A percentile compares a stretch with the other conserved stretches of the same genome.
Evolutionary conservation across 331 rosid genomes (phyloP).

Genomic region (Ulmus americana): DNA sequence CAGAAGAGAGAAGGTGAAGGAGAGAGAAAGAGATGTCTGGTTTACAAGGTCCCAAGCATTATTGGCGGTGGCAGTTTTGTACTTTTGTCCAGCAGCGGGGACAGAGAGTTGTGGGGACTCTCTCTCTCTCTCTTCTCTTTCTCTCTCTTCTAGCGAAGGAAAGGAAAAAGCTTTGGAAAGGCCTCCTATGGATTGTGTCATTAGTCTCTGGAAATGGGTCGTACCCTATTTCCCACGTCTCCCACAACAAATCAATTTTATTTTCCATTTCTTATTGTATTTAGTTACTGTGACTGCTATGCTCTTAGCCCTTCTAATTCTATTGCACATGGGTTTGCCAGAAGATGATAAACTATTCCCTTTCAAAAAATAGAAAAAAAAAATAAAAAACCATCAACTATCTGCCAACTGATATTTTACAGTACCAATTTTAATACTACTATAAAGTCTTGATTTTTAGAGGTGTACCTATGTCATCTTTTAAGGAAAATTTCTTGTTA

Average conservation of each 20-base stretch:
- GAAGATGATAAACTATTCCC: background rate
- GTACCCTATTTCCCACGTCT: conserved; percentile 25
- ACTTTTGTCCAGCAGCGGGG: conserved; percentile 76
- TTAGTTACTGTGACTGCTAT: background rate
- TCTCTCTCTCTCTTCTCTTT: conserved; percentile 2
- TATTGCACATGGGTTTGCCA: conserved; percentile 13
- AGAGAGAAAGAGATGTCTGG: conserved; percentile 38
- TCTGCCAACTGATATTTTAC: background rate
- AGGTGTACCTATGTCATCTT: too few species aligned
- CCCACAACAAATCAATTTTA: background rate
- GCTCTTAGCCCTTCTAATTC: background rate
- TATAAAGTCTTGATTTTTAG: too few species aligned
- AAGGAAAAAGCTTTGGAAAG: conserved; percentile 39
- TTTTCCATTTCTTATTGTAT: background rate
- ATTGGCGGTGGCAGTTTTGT: conserved; percentile 93
- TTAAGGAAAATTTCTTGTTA: too few species aligned
- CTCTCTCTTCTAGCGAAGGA: conserved; percentile 1
- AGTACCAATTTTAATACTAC: background rate
- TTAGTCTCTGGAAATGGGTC: conserved; percentile 36
- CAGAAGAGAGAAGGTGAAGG: conserved; percentile 25
- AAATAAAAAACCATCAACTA: background rate
- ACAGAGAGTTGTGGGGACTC: conserved; percentile 82
- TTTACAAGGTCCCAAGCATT: conserved; percentile 77
- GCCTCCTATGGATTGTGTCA: conserved; percentile 46
- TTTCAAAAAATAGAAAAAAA: background rate